phyloP scores from a whole-genome alignment of 2,329 filamentous ascomycete species.

The Periconia digitata region DNA sequence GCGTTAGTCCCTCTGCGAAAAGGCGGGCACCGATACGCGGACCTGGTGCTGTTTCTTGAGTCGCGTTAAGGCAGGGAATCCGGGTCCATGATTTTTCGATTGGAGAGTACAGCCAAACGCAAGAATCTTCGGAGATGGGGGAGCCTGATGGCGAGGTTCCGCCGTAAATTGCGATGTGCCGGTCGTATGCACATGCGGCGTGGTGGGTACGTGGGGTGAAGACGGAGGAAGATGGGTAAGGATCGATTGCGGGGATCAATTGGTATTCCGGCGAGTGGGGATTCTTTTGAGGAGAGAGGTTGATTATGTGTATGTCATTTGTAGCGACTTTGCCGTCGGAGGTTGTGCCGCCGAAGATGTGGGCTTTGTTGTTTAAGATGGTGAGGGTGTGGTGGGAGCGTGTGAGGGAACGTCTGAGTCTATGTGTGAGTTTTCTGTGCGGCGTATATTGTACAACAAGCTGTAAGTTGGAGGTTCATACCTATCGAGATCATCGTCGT shows the following conservation, averaged over 20 bases:
- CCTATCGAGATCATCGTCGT: conserved; percentile 37
- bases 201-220: conserved; percentile 42
- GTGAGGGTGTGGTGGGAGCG: conserved; percentile 45
- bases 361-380: conserved; percentile 46
- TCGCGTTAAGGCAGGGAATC: conserved; percentile 5
- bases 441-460: background rate
- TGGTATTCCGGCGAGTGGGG: conserved; percentile 43
- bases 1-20: conserved; percentile 18
- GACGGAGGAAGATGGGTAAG: conserved; percentile 27
- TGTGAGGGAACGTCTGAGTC: conserved; percentile 30
- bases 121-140: conserved; percentile 38
- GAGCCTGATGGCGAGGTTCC: conserved; percentile 36
- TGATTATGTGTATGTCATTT: conserved; percentile 48
- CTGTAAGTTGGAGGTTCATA: conserved; percentile 15
- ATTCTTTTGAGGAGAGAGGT: conserved; percentile 29
- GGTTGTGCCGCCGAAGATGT: conserved; percentile 48
- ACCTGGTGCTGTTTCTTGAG: conserved; percentile 17
- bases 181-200: conserved; percentile 43
- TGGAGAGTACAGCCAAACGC: conserved; percentile 47
- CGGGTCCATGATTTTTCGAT: conserved; percentile 29
- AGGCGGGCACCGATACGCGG: conserved; percentile 21
- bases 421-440: conserved; percentile 7
- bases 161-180: conserved; percentile 45
- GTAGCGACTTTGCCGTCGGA: conserved; percentile 39
- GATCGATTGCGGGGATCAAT: conserved; percentile 44